Evolutionary conservation across 805 yeast genomes (phyloP).

Genomic region (Wickerhamiella shivajii): DNA sequence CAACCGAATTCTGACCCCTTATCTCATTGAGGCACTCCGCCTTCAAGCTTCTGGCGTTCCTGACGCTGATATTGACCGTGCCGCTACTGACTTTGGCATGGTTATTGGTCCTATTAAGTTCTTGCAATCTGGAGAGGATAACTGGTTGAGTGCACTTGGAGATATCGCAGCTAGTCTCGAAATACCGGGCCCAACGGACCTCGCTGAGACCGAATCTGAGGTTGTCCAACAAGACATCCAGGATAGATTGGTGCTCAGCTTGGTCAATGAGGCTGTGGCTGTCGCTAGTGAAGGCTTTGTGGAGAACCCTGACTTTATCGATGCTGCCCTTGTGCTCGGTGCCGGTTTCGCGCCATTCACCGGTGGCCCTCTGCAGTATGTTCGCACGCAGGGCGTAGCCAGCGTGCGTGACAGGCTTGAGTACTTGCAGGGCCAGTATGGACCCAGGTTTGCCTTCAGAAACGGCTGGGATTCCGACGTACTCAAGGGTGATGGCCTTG

Average conservation of each 20-base stretch:
- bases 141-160: no score
- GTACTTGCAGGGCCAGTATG: neutral
- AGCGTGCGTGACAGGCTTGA: neutral
- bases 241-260: no score
- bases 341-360: constrained; percentile 6
- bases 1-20: neutral
- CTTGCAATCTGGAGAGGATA: no score
- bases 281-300: neutral
- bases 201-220: no score
- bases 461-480: no score
- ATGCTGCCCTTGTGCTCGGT: constrained; percentile 3
- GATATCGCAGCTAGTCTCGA: no score
- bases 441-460: neutral
- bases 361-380: constrained; percentile 6
- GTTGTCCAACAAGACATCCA: no score
- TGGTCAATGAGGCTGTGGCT: neutral
- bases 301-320: constrained; percentile 6
- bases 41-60: constrained; percentile 85
- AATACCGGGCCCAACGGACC: no score
- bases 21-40: constrained; percentile 83
- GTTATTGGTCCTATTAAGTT: constrained; percentile 1
- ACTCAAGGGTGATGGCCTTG: no score
- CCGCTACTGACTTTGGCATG: constrained; percentile 4
- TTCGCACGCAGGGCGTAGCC: no score
- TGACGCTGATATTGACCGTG: constrained; percentile 25